phyloP scores from a whole-genome alignment of 208 protist species.

The Trypanosomatidae sp. region DNA sequence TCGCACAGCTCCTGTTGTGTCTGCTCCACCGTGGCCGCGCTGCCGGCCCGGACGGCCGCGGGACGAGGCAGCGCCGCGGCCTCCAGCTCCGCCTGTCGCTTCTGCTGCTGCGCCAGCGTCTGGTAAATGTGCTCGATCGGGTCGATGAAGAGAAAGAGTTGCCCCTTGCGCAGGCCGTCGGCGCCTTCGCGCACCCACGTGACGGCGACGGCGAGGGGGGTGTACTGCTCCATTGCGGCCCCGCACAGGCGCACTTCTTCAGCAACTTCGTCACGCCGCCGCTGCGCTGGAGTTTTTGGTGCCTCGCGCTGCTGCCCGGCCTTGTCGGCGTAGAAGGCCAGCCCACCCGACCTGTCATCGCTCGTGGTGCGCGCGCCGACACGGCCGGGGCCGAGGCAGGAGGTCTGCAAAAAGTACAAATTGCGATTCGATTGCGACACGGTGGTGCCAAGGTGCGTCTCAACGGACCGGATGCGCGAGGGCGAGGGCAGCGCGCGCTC shows the following conservation, averaged over 20 bases:
- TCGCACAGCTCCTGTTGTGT: conserved; percentile 52
- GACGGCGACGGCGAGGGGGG: conserved; percentile 68
- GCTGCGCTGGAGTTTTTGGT: conserved; percentile 27
- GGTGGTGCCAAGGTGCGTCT: conserved; percentile 27
- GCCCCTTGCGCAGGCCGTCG: conserved; percentile 32
- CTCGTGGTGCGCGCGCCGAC: conserved; percentile 28
- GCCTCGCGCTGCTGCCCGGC: conserved; percentile 31
- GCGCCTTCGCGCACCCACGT: conserved; percentile 52
- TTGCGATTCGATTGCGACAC: conserved; percentile 37
- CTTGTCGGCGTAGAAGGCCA: conserved; percentile 82
- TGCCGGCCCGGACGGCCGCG: background rate
- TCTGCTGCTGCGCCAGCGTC: conserved; percentile 25
- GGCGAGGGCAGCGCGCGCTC: conserved; percentile 22
- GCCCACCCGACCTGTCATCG: conserved; percentile 12
- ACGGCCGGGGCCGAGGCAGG: conserved; percentile 50
- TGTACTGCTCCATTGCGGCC: conserved; percentile 51
- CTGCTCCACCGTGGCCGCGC: conserved; percentile 25
- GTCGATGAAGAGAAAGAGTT: conserved; percentile 76
- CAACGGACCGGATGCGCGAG: conserved; percentile 16
- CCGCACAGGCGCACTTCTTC: conserved; percentile 35
- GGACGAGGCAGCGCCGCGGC: conserved; percentile 4
- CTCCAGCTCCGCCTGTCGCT: conserved; percentile 19
- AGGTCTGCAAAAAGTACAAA: conserved; percentile 63
- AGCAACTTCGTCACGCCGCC: conserved; percentile 17
- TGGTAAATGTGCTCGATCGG: conserved; percentile 50